A percentile compares a stretch with the other conserved stretches of the same genome.
Evolutionary conservation across 2,329 filamentous ascomycete species (phyloP).

Genomic region (Pseudocercospora macadamiae): DNA sequence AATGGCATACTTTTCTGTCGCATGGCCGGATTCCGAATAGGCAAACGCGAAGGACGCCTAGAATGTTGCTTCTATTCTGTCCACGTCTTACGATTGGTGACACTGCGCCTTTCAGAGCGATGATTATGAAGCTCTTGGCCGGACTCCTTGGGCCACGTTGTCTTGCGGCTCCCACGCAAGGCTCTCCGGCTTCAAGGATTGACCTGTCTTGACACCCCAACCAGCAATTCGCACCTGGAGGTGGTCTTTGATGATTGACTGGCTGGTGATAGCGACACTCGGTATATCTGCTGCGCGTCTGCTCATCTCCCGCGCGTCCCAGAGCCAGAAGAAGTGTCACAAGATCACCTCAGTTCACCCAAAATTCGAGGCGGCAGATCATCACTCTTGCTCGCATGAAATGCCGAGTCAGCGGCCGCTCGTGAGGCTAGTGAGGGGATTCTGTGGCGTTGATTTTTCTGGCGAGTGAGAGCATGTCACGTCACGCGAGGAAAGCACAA

Average conservation of each 20-base stretch:
- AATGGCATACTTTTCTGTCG: neutral
- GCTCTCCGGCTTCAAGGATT: neutral
- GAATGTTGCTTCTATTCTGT: neutral
- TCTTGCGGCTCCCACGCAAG: neutral
- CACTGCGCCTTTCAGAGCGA: neutral
- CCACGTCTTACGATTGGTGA: neutral
- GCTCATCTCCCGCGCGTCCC: neutral
- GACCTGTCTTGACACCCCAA: neutral
- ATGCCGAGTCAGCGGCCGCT: neutral
- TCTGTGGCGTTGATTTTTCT: neutral
- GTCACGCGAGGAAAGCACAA: neutral
- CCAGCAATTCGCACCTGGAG: neutral
- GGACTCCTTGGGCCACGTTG: slow-evolving; percentile 3
- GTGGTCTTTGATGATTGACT: neutral
- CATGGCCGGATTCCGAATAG: neutral
- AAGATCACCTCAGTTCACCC: slow-evolving; percentile 6
- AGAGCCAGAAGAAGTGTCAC: neutral
- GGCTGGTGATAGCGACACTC: neutral
- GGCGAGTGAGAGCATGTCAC: slow-evolving; percentile 9
- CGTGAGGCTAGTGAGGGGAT: slow-evolving; percentile 2
- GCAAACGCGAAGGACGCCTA: neutral
- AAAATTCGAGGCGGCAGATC: neutral
- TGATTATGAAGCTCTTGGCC: neutral
- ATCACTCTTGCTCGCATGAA: neutral
- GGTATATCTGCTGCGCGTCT: neutral